phyloP scores from a whole-genome alignment of 176 grass and related monocot species.

The Luzula sylvatica region DNA sequence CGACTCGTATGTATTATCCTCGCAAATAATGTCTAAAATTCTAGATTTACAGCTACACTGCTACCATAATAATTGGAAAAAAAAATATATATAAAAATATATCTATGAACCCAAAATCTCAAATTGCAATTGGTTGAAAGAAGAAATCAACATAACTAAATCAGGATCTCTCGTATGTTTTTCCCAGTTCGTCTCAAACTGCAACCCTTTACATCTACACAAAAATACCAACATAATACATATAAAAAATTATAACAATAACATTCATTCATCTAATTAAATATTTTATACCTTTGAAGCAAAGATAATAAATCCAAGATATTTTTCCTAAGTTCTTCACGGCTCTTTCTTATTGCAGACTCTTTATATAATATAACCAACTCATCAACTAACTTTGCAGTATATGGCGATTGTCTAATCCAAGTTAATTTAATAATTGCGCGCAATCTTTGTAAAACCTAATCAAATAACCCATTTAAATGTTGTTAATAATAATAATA shows the following conservation, averaged over 20 bases:
- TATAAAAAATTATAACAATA: too few species aligned
- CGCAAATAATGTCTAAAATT: too few species aligned
- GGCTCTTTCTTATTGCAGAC: slow-evolving; percentile 49
- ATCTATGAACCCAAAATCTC: slow-evolving; percentile 4
- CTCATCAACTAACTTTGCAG: slow-evolving; percentile 78
- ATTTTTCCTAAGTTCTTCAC: slow-evolving; percentile 35
- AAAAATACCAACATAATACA: background rate
- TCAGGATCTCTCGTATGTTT: slow-evolving; percentile 75
- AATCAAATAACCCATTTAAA: slow-evolving; percentile 9
- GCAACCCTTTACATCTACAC: slow-evolving; percentile 59
- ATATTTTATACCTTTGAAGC: slow-evolving; percentile 49
- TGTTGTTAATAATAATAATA: background rate
- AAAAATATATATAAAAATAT: too few species aligned
- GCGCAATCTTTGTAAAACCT: slow-evolving; percentile 59
- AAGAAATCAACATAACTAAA: slow-evolving; percentile 40
- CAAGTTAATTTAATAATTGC: slow-evolving; percentile 66
- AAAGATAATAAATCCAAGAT: slow-evolving; percentile 44
- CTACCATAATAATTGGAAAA: too few species aligned
- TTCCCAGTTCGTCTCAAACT: slow-evolving; percentile 71
- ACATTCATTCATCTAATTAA: background rate
- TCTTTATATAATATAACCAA: slow-evolving; percentile 75
- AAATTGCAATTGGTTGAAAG: slow-evolving; percentile 32
- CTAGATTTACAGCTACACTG: too few species aligned
- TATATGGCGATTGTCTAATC: slow-evolving; percentile 73
- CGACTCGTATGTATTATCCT: too few species aligned